A percentile compares a stretch with the other conserved stretches of the same genome.
Evolutionary conservation across 805 yeast species (phyloP).

Genomic region (Saccharomyces eubayanus): DNA sequence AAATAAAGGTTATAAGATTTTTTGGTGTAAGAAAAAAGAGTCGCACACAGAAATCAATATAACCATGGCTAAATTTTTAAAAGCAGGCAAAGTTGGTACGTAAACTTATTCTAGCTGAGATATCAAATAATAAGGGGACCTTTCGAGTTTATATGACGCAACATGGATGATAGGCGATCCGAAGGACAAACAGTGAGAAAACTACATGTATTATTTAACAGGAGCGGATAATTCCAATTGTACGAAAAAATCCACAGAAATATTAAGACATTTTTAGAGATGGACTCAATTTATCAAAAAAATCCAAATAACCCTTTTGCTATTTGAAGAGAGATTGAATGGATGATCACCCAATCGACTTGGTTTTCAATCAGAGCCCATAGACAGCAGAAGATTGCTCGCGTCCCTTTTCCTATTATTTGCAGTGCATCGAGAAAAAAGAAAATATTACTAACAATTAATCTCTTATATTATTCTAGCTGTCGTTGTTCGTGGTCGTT

Average conservation of each 20-base stretch:
- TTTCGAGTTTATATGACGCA: not conserved
- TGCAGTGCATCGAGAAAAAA: not conserved
- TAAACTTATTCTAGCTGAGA: slow-evolving; percentile 4
- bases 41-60: not conserved
- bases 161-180: not conserved
- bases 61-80: slow-evolving; percentile 89
- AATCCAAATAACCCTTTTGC: too few species aligned
- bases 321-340: too few species aligned
- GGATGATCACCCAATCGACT: too few species aligned
- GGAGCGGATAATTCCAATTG: too few species aligned
- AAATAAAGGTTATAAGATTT: not conserved
- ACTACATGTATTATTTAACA: not conserved
- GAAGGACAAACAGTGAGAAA: not conserved
- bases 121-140: not conserved
- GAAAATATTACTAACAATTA: slow-evolving; percentile 13
- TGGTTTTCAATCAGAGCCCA: too few species aligned
- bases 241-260: too few species aligned
- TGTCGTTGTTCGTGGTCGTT: slow-evolving; percentile 97
- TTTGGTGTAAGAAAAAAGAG: not conserved
- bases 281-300: too few species aligned
- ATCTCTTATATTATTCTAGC: slow-evolving; percentile 39
- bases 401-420: not conserved
- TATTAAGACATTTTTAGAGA: too few species aligned
- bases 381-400: not conserved
- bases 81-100: slow-evolving; percentile 90